Evolutionary conservation across 805 yeast species (phyloP).

Genomic region (Saccharomycopsis oosterbeekiorum): DNA sequence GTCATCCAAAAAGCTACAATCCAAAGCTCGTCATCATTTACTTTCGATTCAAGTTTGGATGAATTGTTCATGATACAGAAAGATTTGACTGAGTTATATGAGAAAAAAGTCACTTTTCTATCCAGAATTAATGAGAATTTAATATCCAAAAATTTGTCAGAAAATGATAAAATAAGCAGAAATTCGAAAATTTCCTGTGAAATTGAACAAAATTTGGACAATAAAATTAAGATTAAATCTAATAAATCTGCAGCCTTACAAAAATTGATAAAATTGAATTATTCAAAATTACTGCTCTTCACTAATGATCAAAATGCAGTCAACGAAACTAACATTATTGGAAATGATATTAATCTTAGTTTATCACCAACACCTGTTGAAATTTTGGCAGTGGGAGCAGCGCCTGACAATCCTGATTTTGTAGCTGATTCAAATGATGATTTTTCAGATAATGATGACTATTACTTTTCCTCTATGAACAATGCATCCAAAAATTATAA

Average conservation of each 20-base stretch:
- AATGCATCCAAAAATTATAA: background rate
- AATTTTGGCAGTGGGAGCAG: background rate
- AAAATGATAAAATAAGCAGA: slow-evolving; percentile 10
- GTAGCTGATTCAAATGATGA: background rate
- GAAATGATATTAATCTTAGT: background rate
- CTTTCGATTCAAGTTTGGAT: background rate
- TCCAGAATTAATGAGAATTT: slow-evolving; percentile 8
- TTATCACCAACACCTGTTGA: background rate
- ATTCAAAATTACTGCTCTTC: background rate
- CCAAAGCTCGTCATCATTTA: background rate
- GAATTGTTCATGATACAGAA: background rate
- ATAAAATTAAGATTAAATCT: background rate
- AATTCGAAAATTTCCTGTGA: slow-evolving; percentile 1
- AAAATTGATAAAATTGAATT: background rate
- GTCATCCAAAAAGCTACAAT: background rate
- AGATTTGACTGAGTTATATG: slow-evolving; percentile 7
- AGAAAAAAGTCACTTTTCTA: slow-evolving; percentile 8
- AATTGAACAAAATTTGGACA: slow-evolving; percentile 2
- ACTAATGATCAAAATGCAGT: background rate
- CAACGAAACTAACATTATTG: background rate
- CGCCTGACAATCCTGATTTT: background rate
- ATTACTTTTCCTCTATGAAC: background rate
- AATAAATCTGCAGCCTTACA: background rate
- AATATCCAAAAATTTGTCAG: slow-evolving; percentile 15
- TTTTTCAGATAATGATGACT: slow-evolving; percentile 4